A percentile compares a stretch with the other conserved stretches of the same genome.
phyloP scores from a whole-genome alignment of 305 asterid species.

The Fraxinus baroniana region DNA sequence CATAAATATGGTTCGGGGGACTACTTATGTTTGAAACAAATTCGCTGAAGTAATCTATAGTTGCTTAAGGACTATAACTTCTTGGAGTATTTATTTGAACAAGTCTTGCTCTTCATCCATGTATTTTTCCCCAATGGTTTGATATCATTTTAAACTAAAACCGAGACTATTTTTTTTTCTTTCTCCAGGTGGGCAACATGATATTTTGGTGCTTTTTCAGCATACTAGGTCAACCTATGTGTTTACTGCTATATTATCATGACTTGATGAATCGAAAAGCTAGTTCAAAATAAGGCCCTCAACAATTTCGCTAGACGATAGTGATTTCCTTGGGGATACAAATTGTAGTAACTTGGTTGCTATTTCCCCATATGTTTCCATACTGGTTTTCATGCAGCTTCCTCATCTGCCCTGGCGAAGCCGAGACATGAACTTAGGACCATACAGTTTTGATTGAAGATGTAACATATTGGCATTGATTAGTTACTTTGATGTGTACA shows the following conservation, averaged over 20 bases:
- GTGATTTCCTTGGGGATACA: not conserved
- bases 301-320: not conserved
- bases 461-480: not conserved
- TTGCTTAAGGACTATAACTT: not conserved
- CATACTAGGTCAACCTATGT: slow-evolving; percentile 63
- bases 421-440: not conserved
- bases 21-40: not conserved
- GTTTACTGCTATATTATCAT: slow-evolving; percentile 83
- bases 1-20: not conserved
- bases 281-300: slow-evolving; percentile 20
- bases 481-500: not conserved
- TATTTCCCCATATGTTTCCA: not conserved
- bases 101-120: not conserved
- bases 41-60: not conserved
- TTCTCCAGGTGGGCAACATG: slow-evolving; percentile 90
- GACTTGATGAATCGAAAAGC: slow-evolving; percentile 90
- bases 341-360: not conserved
- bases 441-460: not conserved
- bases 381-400: not conserved
- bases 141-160: not conserved
- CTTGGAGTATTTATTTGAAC: not conserved
- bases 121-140: not conserved
- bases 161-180: not conserved
- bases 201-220: slow-evolving; percentile 90
- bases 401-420: not conserved